Percentiles rank a stretch among this genome's conserved stretches.
These are phyloP conservation scores for Cordyceps sp. DNA, from an alignment of 2,329 filamentous ascomycete genomes.

Conservation along the genomic window DNA sequence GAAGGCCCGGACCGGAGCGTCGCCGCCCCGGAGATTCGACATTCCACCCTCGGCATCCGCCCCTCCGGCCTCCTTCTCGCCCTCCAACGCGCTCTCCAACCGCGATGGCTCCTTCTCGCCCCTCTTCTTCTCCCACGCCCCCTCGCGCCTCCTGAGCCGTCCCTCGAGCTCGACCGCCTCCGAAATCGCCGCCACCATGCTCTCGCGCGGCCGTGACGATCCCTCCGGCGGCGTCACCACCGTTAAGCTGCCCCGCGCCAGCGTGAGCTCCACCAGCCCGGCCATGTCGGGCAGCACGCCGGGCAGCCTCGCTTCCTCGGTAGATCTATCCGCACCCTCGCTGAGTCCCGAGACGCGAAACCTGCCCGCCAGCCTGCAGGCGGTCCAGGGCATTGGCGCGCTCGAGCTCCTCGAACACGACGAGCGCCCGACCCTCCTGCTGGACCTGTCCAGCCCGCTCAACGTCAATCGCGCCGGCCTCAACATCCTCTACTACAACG, in stretches of 20 bases:
- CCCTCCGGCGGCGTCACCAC: conserved; percentile 29
- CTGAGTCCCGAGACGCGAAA: conserved; percentile 33
- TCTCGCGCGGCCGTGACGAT: conserved; percentile 27
- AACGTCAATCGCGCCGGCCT: conserved; percentile 38
- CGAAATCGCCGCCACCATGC: conserved; percentile 28
- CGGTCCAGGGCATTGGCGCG: conserved; percentile 48
- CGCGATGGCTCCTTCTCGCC: conserved; percentile 28
- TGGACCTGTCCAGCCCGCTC: conserved; percentile 46
- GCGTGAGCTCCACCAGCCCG: conserved; percentile 29
- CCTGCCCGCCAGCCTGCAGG: conserved; percentile 30
- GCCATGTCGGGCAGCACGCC: conserved; percentile 31
- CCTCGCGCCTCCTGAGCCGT: conserved; percentile 18
- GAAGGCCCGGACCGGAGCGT: conserved; percentile 29
- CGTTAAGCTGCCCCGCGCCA: conserved; percentile 37
- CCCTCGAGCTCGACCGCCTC: conserved; percentile 20
- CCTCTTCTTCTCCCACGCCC: conserved; percentile 32
- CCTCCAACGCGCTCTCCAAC: conserved; percentile 8
- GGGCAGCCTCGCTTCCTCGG: conserved; percentile 34
- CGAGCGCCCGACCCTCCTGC: conserved; percentile 57
- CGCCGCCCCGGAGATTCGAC: conserved; percentile 26
- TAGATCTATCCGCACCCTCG: conserved; percentile 33
- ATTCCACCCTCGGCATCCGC: conserved; percentile 16
- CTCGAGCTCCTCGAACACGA: conserved; percentile 63
- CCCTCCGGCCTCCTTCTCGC: conserved; percentile 1
- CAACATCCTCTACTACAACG: conserved; percentile 51